Percentiles rank a stretch among this genome's conserved stretches.
Conservation (phyloP, 2,329 filamentous ascomycete genomes). For the Onygenales sp. region DNA sequence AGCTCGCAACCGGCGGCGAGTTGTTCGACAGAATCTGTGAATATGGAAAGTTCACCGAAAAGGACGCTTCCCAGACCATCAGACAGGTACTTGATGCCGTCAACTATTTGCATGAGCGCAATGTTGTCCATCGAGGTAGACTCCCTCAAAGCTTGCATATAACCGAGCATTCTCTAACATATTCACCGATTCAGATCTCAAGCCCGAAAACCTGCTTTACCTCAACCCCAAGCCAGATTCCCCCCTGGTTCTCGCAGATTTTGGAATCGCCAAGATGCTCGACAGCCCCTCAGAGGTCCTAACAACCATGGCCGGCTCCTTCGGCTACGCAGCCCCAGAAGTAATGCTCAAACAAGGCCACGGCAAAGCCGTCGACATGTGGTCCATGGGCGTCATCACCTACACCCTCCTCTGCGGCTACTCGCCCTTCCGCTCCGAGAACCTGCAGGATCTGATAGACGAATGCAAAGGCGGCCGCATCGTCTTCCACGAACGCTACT, state of each 20-base stretch:
- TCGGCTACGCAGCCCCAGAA: slow-evolving; percentile 94
- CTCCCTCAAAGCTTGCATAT: neutral
- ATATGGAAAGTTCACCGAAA: slow-evolving; percentile 95
- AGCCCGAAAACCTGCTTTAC: slow-evolving; percentile 95
- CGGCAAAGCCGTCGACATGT: slow-evolving; percentile 98
- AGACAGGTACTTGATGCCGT: slow-evolving; percentile 88
- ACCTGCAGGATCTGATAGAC: slow-evolving; percentile 82
- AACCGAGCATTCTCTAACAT: slow-evolving; percentile 4
- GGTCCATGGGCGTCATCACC: slow-evolving; percentile 97
- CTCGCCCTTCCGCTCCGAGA: slow-evolving; percentile 94
- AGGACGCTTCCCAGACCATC: slow-evolving; percentile 93
- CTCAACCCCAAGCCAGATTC: slow-evolving; percentile 69
- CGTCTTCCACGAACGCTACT: slow-evolving; percentile 95
- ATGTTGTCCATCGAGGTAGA: slow-evolving; percentile 89
- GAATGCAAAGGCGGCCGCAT: slow-evolving; percentile 79
- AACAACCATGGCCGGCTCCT: slow-evolving; percentile 97
- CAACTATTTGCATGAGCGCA: slow-evolving; percentile 85
- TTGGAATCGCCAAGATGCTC: slow-evolving; percentile 97
- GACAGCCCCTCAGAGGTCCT: slow-evolving; percentile 83
- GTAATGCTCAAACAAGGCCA: slow-evolving; percentile 98
- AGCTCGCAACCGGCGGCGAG: slow-evolving; percentile 91
- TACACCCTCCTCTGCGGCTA: slow-evolving; percentile 98
- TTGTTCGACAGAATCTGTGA: slow-evolving; percentile 97
- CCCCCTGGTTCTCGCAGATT: slow-evolving; percentile 86
- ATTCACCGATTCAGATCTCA: slow-evolving; percentile 58